Base-by-base conservation (phyloP, 2,329 filamentous ascomycete species). In the Xylariaceae sp. region DNA sequence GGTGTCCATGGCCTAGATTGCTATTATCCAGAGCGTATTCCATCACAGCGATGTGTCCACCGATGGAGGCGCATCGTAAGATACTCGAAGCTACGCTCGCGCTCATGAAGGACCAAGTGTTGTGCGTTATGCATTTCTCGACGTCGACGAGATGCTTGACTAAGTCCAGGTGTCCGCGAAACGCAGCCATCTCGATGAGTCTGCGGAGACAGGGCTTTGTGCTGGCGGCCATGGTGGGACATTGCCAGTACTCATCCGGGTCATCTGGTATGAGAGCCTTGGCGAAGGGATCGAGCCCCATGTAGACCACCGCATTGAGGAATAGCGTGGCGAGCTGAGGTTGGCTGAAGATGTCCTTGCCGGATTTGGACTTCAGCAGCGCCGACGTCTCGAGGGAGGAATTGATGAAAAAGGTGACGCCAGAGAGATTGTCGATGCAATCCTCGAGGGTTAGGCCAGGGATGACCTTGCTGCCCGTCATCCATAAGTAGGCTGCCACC, bases 391-490 rank as follows among this genome's bases (percentile, higher is more conserved):
- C 58, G 9, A 60, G 36, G 5, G 58, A 51, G 0, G 58, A 60
- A 21, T 60, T 60, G 53, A 60, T 58, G 51, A 60, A 60, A n/a
- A 58, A 53, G 9, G 58, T 58, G 22, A 55, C 56, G 44, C 56
- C 56, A 1, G 56, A 47, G 29, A 60, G 51, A 26, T 56, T 56
- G 30, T 58, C 49, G 5, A 60, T 47, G 53, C 56, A 60, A 3
- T 58, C 56, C 9, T 58, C 51, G 10, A 60, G 51, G 4, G 51
- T 55, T 12, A 60, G 42, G 22, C 45, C 53, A 8, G 57, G 55
- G 21, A 58, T 49, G 16, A 60, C 18, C 45, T 60, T 60, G 48
- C 53, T 60, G 10, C 57, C 57, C 5, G 55, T 37, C 12, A 48
- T 36, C 57, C 55, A 60, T 49, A 60, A 32, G 29, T 54, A 56